Evolutionary conservation across 176 grass and related monocot species (phyloP).

Genomic region (Olyra latifolia): DNA sequence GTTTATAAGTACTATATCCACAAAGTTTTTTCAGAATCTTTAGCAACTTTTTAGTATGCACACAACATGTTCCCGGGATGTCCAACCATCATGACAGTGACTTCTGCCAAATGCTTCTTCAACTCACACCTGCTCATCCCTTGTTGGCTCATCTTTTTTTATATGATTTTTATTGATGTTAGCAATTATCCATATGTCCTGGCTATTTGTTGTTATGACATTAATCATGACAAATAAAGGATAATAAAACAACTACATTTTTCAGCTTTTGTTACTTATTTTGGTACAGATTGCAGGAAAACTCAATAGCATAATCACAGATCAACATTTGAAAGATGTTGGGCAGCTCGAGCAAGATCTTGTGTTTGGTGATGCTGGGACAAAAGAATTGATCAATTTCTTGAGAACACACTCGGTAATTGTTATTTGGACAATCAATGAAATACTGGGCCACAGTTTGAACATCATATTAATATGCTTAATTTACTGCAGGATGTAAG

Average conservation of each 20-base stretch:
- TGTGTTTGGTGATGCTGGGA: slow-evolving; percentile 78
- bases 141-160: too few species aligned
- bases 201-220: neutral
- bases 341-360: slow-evolving; percentile 84
- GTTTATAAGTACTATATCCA: too few species aligned
- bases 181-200: too few species aligned
- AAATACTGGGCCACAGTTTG: neutral
- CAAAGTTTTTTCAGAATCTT: too few species aligned
- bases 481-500: slow-evolving; percentile 58
- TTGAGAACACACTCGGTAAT: slow-evolving; percentile 61
- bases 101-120: too few species aligned
- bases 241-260: neutral
- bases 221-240: neutral
- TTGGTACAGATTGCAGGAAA: slow-evolving; percentile 76
- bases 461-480: slow-evolving; percentile 11
- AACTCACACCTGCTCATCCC: too few species aligned
- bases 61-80: too few species aligned
- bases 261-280: slow-evolving; percentile 29
- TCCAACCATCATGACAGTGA: too few species aligned
- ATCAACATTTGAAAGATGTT: slow-evolving; percentile 66
- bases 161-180: too few species aligned
- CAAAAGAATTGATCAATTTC: slow-evolving; percentile 81
- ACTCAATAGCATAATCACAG: slow-evolving; percentile 62
- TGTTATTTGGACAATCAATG: slow-evolving; percentile 13
- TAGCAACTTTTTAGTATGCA: too few species aligned